Evolutionary conservation across 345 rosid species (phyloP).

Genomic region (Erysimum cheiranthoides): DNA sequence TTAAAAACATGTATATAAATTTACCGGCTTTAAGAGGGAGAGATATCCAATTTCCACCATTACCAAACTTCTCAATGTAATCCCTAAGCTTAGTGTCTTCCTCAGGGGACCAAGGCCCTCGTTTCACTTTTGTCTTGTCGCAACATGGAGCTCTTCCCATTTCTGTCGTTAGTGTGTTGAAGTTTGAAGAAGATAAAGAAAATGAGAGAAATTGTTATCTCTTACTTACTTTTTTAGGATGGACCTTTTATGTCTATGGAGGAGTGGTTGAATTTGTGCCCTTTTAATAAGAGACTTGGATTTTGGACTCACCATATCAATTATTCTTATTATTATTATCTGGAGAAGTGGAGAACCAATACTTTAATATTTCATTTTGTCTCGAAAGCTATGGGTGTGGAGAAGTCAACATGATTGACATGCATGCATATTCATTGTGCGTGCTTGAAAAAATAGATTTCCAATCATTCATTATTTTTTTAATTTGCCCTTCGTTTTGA

Average conservation of each 20-base stretch:
- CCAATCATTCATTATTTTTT: background rate
- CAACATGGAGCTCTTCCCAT: constrained; percentile 99
- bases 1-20: background rate
- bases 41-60: constrained; percentile 95
- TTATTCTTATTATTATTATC: constrained; percentile 31
- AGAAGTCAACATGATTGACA: constrained; percentile 52
- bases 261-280: constrained; percentile 45
- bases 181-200: constrained; percentile 27
- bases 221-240: constrained; percentile 29
- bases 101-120: constrained; percentile 98
- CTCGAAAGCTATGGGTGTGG: constrained; percentile 36
- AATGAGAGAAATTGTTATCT: constrained; percentile 31
- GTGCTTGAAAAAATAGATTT: constrained; percentile 20
- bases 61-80: constrained; percentile 81
- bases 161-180: constrained; percentile 34
- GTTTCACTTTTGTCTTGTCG: constrained; percentile 94
- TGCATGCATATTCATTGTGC: constrained; percentile 44
- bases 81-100: constrained; percentile 90
- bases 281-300: constrained; percentile 45
- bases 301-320: constrained; percentile 39
- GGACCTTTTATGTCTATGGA: constrained; percentile 39
- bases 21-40: constrained; percentile 95
- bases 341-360: constrained; percentile 21
- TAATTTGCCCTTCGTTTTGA: background rate
- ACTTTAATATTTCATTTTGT: constrained; percentile 26